These are phyloP conservation scores for Morella rubra DNA, from an alignment of 306 rosid species.

Conservation along the genomic window DNA sequence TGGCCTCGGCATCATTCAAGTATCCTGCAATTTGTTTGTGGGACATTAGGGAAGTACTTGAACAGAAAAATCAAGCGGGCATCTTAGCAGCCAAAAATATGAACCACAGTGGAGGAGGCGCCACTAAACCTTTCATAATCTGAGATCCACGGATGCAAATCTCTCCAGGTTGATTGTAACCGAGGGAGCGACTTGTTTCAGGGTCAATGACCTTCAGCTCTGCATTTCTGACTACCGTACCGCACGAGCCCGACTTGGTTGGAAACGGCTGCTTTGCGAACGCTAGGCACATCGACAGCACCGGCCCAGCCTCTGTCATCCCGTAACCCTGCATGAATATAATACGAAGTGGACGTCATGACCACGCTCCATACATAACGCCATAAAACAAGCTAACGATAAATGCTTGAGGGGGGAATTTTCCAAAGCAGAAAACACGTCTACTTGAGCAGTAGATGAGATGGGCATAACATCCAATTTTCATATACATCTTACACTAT, in stretches of 20 bases:
- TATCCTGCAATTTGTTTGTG: conserved; percentile 45
- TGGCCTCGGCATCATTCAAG: conserved; percentile 60
- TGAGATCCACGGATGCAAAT: conserved; percentile 81
- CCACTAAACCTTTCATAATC: conserved; percentile 67
- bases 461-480: too few relatives aligned
- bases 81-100: neutral
- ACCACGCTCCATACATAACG: too few relatives aligned
- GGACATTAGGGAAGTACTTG: neutral
- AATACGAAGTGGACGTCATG: neutral
- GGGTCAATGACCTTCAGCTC: conserved; percentile 77
- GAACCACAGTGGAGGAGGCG: neutral
- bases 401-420: too few relatives aligned
- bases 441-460: too few relatives aligned
- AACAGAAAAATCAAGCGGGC: neutral
- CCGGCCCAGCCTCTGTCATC: conserved; percentile 98
- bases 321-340: conserved; percentile 62
- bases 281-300: conserved; percentile 63
- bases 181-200: conserved; percentile 59
- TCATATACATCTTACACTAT: too few relatives aligned
- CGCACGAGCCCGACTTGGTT: conserved; percentile 78
- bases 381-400: too few relatives aligned
- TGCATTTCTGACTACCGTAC: conserved; percentile 74
- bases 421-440: too few relatives aligned
- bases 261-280: conserved; percentile 70
- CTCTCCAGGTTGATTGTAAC: conserved; percentile 71